These are phyloP conservation scores for Solanum neorickii DNA, from an alignment of 257 asterid genomes.

Conservation along the genomic window DNA sequence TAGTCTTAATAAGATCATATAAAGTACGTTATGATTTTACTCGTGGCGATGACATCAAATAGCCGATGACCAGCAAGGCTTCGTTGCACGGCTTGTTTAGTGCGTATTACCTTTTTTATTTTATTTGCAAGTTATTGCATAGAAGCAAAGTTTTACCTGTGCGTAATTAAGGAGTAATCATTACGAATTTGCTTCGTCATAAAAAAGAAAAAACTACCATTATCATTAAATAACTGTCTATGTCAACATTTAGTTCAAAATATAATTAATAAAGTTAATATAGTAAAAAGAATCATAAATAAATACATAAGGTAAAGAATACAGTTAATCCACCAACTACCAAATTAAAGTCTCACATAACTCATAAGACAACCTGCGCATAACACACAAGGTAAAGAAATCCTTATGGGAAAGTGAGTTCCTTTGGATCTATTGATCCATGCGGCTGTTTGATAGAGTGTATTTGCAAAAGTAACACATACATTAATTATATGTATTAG, in stretches of 20 bases:
- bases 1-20: neutral
- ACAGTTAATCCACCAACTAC: no score
- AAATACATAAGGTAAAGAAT: no score
- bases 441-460: no score
- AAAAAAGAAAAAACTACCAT: no score
- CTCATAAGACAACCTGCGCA: neutral
- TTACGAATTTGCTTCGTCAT: no score
- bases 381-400: neutral
- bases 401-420: neutral
- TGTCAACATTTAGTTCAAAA: no score
- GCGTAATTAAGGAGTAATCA: no score
- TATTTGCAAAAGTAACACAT: rapidly evolving
- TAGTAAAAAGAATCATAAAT: no score
- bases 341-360: neutral
- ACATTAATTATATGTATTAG: no score
- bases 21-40: neutral
- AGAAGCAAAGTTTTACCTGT: neutral
- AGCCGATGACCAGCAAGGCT: neutral
- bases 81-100: neutral
- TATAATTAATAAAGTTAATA: neutral
- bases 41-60: neutral
- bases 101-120: no score
- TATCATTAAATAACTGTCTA: no score
- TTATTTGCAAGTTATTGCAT: neutral
- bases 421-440: neutral